Evolutionary conservation across 176 grass and related monocot genomes (phyloP), one percentile per base, ranked within the genome.

Genomic region (Avena sativa): DNA sequence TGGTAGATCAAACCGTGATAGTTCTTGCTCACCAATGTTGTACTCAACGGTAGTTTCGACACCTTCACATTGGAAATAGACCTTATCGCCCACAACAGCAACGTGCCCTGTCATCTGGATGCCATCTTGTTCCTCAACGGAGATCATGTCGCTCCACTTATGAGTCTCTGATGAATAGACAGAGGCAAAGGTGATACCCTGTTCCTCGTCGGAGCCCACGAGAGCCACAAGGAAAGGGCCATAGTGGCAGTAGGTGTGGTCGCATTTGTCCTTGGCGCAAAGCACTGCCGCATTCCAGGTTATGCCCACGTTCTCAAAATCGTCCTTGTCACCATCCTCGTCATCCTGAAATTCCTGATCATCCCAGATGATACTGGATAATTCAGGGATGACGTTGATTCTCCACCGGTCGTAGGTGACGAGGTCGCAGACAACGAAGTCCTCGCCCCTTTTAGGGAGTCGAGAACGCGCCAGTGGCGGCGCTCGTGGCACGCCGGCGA

Each of bases 11-110:
- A 74, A 3, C 46, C 23, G 2, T 13, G 71, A 49, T 49, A 74
- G 13, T 9, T 50, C 5, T 50, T 74, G 46, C 12, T 13, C 71
- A 16, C 0, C 46, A 6, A 50, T 49, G 46, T 50, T 23, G 46
- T 74, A 74, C 46, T 49, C 71, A 0, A 50, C 21, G 1, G 3
- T 43, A 20, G 1, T 71, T 19, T 43, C 1, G 3, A 2, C 4
- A 43, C 9, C 8, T 10, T 71, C 0, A 10, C 36, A 44, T 5
- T 43, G 36, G 36, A 71, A 71, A 71, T 71, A 71, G 34, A 44
- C 68, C 17, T 71, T 71, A 20, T 71, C 38, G 17, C 68, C 68
- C 68, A 71, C 17, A 71, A 71, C 68, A 11, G 36, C 68, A 71
- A 0, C 44, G 36, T 71, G 36, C 4, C 68, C 68, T 2, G 9